Evolutionary conservation across 106 monocot genomes (phyloP).

Genomic region (Allium sativum): DNA sequence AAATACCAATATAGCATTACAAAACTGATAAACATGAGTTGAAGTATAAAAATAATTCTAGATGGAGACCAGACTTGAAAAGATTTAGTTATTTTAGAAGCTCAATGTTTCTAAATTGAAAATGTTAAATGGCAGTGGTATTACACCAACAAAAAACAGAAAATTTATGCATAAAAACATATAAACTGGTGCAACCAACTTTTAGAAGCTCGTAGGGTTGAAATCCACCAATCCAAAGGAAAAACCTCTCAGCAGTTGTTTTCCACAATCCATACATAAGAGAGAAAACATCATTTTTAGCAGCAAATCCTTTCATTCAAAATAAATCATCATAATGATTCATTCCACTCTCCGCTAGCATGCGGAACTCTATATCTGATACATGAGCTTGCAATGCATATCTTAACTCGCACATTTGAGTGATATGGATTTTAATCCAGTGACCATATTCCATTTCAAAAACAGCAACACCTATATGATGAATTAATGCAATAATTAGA

Average conservation of each 20-base stretch:
- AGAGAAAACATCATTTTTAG: conserved; percentile 88
- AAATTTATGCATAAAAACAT: background rate
- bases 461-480: conserved; percentile 31
- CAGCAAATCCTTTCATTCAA: conserved; percentile 54
- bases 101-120: background rate
- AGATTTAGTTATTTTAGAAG: background rate
- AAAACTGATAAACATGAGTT: too few species aligned
- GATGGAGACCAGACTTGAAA: background rate
- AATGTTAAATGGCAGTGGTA: background rate
- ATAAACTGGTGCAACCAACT: conserved; percentile 18
- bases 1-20: too few species aligned
- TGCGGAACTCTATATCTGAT: conserved; percentile 59
- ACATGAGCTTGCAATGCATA: conserved; percentile 46
- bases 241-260: conserved; percentile 62
- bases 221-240: conserved; percentile 94
- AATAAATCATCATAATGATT: conserved; percentile 61
- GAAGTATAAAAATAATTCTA: background rate
- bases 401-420: conserved; percentile 47
- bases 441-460: conserved; percentile 81
- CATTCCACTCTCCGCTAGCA: conserved; percentile 61
- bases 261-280: conserved; percentile 78
- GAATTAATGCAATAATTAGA: background rate
- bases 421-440: conserved; percentile 80
- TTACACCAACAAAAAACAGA: background rate
- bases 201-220: conserved; percentile 86